Evolutionary conservation across 495 filamentous ascomycete genomes (phyloP), one percentile per base, ranked within the genome.

Genomic region (Lasiosphaeris hirsuta): DNA sequence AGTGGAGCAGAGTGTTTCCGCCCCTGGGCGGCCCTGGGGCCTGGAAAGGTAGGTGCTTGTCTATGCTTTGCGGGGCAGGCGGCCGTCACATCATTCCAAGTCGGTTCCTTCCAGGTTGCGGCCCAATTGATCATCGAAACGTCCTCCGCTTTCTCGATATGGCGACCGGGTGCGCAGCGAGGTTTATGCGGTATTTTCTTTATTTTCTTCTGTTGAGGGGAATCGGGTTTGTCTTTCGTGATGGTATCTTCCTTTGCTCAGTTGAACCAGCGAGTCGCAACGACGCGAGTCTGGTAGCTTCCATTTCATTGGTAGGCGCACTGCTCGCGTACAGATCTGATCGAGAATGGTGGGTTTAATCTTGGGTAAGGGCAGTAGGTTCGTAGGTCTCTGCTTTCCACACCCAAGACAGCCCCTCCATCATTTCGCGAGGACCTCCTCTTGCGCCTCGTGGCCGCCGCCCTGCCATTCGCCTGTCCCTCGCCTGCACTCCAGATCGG

Each of bases 21-120:
- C 41, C 47, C 57, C 41, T 59, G 40, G 48, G 46, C 53, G n/a
- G n/a, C n/a, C n/a, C n/a, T n/a, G n/a, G n/a, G n/a, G n/a, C n/a
- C n/a, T n/a, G n/a, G n/a, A n/a, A n/a, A n/a, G n/a, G n/a, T n/a
- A 41, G 43, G 35, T 33, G 14, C 41, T 2, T 17, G 18, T 4
- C 11, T 8, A 18, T 17, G 18, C 15, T 53, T 34, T 34, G 41
- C 40, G 40, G 51, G 39, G 39, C 30, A 19, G 51, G 51, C 58
- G 54, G 6, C 13, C 46, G 51, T 60, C 58, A 30, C 51, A 60
- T 55, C 57, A 59, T 33, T 49, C 37, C 19, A n/a, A 15, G 34
- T 57, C 45, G 15, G 38, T 11, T 23, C 7, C 54, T 57, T 49
- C 54, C 54, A 49, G 54, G 54, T 57, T 41, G 44, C 10, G 14